These are phyloP conservation scores for Juglanconis juglandina DNA, from an alignment of 2,329 filamentous ascomycete genomes.

Conservation along the genomic window DNA sequence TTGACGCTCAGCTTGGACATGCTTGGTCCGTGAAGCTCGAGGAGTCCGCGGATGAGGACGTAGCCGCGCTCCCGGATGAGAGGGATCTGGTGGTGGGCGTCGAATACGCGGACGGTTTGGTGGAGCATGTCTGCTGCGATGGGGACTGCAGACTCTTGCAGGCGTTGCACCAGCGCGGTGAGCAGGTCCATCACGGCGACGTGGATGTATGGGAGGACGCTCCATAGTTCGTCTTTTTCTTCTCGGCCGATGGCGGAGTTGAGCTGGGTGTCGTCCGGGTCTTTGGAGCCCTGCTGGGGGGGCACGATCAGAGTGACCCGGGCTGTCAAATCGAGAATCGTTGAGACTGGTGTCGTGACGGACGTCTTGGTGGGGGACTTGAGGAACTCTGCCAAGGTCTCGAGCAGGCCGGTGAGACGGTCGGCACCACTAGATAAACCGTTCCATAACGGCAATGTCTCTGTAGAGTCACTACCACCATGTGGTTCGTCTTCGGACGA, in stretches of 20 bases:
- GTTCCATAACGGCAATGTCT: slow-evolving; percentile 65
- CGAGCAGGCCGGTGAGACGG: slow-evolving; percentile 63
- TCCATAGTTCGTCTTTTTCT: slow-evolving; percentile 77
- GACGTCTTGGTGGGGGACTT: slow-evolving; percentile 60
- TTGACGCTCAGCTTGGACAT: slow-evolving; percentile 64
- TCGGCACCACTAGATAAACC: slow-evolving; percentile 72
- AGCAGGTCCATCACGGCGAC: slow-evolving; percentile 65
- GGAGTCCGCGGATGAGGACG: slow-evolving; percentile 50
- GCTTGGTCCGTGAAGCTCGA: slow-evolving; percentile 61
- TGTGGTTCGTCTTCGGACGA: slow-evolving; percentile 44
- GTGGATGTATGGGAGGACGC: slow-evolving; percentile 70
- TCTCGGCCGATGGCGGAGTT: slow-evolving; percentile 74
- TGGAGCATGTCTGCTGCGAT: slow-evolving; percentile 65
- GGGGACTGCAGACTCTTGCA: slow-evolving; percentile 56
- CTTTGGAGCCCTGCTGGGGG: slow-evolving; percentile 41
- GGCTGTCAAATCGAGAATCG: slow-evolving; percentile 65
- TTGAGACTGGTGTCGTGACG: slow-evolving; percentile 65
- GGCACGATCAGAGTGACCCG: slow-evolving; percentile 66
- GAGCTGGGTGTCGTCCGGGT: slow-evolving; percentile 53
- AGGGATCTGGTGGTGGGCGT: slow-evolving; percentile 49
- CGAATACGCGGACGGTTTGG: slow-evolving; percentile 69
- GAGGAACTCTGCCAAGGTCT: slow-evolving; percentile 62
- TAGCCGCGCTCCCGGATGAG: slow-evolving; percentile 62
- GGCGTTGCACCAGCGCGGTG: slow-evolving; percentile 51
- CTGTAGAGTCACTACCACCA: slow-evolving; percentile 42